Evolutionary conservation across 2,329 filamentous ascomycete species (phyloP), one percentile per base, ranked within the genome.

Genomic region (Peltaster fructicola): DNA sequence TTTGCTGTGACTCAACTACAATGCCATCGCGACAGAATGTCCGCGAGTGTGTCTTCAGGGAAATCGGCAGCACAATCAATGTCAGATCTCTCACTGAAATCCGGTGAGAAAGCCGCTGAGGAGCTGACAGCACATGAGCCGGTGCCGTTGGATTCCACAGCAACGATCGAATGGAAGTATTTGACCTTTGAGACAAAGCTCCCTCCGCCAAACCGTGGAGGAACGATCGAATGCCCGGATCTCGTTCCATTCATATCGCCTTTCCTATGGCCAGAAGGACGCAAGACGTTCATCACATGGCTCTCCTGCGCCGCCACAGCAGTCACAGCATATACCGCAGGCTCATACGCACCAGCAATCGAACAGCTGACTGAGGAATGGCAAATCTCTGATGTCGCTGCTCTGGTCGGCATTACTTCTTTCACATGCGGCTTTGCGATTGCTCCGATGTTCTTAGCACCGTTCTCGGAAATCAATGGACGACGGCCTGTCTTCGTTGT

Each of bases 401-500:
- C 72, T n/a, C 56, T 76, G 4, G 57, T 71, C 2, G 80, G 80
- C 16, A 78, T 92, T 32, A 90, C 82, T 0, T 66, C 69, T 1
- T 93, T 88, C 49, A 88, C 79, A 22, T 42, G 63, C 16, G 82
- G 84, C 3, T 92, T 92, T 37, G 80, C 65, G 0, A 50, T 82
- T 13, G 76, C 79, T 0, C 84, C 84, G 0, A 92, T 93, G 82
- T 61, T 80, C 1, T 63, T 92, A 0, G 84, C 84, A 0, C 84
- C 84, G 0, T 74, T 92, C 36, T 81, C 74, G 1, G 84, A 93
- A 51, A 74, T 90, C 45, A 81, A 88, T 50, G 84, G 84, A 3
- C 68, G 84, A 3, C 71, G 79, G 27, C 79, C 82, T 0, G 77
- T 91, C 16, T 88, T 92, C 40, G 60, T 84, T 13, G 58, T 60